phyloP scores from a whole-genome alignment of 805 yeast genomes.

The Trichomonascus vanleenenianus region DNA sequence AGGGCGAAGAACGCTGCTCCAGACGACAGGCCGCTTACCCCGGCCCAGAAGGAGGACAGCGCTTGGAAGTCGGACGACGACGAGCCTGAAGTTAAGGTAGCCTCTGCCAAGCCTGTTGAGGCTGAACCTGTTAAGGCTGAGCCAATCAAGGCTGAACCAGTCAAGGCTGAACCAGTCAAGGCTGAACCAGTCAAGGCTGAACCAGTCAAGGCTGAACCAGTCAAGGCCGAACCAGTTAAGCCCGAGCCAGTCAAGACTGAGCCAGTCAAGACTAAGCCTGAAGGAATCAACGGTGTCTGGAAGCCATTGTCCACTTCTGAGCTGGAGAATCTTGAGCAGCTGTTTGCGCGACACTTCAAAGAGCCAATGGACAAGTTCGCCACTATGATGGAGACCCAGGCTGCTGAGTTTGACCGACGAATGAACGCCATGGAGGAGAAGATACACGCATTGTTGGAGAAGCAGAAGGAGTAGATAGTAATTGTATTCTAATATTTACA shows the following conservation, averaged over 20 bases:
- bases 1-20: conserved; percentile 11
- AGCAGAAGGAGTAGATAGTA: too few relatives aligned
- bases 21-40: neutral
- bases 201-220: neutral
- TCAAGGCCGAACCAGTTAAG: conserved; percentile 1
- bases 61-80: conserved; percentile 6
- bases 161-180: conserved; percentile 8
- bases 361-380: neutral
- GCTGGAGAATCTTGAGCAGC: too few relatives aligned
- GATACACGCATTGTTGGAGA: too few relatives aligned
- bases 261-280: too few relatives aligned
- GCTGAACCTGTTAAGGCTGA: conserved; percentile 1
- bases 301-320: too few relatives aligned
- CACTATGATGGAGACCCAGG: neutral
- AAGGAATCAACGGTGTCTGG: too few relatives aligned
- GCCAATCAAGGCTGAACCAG: conserved; percentile 8
- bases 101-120: neutral
- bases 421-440: too few relatives aligned
- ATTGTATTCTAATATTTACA: neutral
- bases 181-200: neutral
- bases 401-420: too few relatives aligned
- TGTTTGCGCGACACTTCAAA: neutral
- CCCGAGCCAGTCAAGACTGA: too few relatives aligned
- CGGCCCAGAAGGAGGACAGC: neutral
- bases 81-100: conserved; percentile 2